Evolutionary conservation across 2,329 filamentous ascomycete genomes (phyloP), one percentile per base, ranked within the genome.

Genomic region (Sclerotinia nivalis): DNA sequence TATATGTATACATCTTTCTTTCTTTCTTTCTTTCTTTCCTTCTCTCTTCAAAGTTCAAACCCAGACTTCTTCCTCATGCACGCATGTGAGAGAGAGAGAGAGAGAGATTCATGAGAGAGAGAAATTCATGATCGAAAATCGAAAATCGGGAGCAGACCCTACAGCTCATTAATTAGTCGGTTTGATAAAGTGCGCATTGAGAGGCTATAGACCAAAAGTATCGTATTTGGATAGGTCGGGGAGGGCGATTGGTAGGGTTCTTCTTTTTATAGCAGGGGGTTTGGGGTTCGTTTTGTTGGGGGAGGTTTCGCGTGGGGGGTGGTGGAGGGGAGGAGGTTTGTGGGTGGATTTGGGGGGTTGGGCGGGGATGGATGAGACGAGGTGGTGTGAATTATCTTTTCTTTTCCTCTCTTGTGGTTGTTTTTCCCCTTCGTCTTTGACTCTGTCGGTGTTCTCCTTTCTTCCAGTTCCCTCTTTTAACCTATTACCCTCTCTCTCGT

Each of bases 201-300:
- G n/a, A 18, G 9, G 28, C 28, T 31, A 55, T 1, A 43, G 9
- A 0, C 65, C 65, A 49, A 67, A 59, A 2, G 65, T 67, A 40
- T 67, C 54, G 8, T 60, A 67, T 15, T 49, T 60, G 13, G 54
- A 56, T 18, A 58, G 40, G 25, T 67, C 54, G 31, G 61, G 31
- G 9, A 50, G 13, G 61, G 18, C 15, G 2, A 50, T 49, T 13
- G 61, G 61, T 2, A 64, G 40, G 47, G 52, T 40, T 64, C 65
- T 20, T 18, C 54, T 62, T 20, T 54, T 34, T 45, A 50, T 49
- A 13, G 52, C 40, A 22, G 52, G 43, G 7, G 58, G 31, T 5
- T 20, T 25, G 64, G 25, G 34, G 15, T 18, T 22, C 2, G 22
- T 54, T 47, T 58, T 49, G 13, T n/a, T 37, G 47, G 61, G 13